Base-by-base conservation (phyloP, 2,329 filamentous ascomycete species). In the Monosporascus cannonballus region DNA sequence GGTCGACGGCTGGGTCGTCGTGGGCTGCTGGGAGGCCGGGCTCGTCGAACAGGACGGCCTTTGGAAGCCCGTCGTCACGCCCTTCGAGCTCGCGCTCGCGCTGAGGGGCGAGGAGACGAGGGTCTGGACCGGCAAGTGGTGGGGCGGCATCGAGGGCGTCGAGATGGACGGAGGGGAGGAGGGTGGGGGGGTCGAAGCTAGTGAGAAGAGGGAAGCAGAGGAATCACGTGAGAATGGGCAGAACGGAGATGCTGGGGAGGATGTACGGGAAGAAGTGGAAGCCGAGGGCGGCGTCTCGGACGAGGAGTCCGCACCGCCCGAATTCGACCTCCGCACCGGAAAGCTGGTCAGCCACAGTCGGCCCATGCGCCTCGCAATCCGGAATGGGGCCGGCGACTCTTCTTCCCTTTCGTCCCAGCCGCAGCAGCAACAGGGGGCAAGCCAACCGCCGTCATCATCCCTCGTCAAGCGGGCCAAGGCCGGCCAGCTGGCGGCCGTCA, bases 1-100 rank as follows among this genome's bases (percentile, higher is more conserved):
- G 69, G 83, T 99, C 5, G 93, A 91, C 44, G 93, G 91, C 17
- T 99, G 94, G 94, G 91, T 97, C 0, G 91, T 97, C 0, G 89
- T 99, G 9, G 93, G 94, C 2, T 99, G 94, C 71, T 99, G 94
- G 94, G 94, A 99, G 73, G 96, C 92, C 68, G 90, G 89, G 54
- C 74, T 97, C 49, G 83, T 99, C 4, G 93, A 96, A 62, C 90
- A 91, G 58, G 87, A 89, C 53, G 89, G 88, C 6, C 96, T 96
- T 66, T 97, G 86, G 79, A 83, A 84, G 61, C 91, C 92, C 0
- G 85, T 97, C 9, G 84, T 97, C 41, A 99, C 94, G n/a, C 93
- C 93, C 0, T 97, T 95, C 67, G 94, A 99, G 76, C 74, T 97
- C 51, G 85, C 84, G 50, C 74, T 96, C 47, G 89, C 90, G 4